Evolutionary conservation across 2,329 filamentous ascomycete genomes (phyloP).

Genomic region (Colletotrichum salicis): DNA sequence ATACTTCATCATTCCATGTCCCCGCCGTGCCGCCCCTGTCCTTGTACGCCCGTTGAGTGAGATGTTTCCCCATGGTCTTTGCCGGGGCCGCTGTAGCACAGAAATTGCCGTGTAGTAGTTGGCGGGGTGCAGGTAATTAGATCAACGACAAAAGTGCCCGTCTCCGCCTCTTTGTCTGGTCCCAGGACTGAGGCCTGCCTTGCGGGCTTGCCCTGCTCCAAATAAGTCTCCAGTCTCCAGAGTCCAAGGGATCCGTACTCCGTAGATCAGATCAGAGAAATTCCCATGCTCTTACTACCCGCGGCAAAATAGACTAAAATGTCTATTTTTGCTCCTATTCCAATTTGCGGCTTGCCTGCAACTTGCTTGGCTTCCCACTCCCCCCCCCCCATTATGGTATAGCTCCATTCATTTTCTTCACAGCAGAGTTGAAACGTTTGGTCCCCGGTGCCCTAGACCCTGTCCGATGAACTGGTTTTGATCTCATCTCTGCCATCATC

Average conservation of each 20-base stretch:
- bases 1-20: not conserved
- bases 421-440: not conserved
- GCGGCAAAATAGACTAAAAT: not conserved
- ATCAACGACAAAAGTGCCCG: conserved; percentile 30
- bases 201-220: not conserved
- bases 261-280: conserved; percentile 2
- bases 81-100: conserved; percentile 10
- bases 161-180: conserved; percentile 13
- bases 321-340: not conserved
- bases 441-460: conserved; percentile 7
- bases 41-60: conserved; percentile 12
- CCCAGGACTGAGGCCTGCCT: not conserved
- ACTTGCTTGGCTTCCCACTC: not conserved
- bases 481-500: not conserved
- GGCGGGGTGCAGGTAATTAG: conserved; percentile 32
- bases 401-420: not conserved
- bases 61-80: conserved; percentile 8
- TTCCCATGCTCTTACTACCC: not conserved
- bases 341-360: not conserved
- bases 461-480: not conserved
- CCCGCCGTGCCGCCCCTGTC: not conserved
- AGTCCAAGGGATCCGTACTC: not conserved
- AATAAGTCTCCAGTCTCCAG: no score
- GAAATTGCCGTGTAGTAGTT: conserved; percentile 33
- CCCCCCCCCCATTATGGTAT: not conserved